Conservation (phyloP, 192 early-diverging fungal genomes). For the Podila minutissima region DNA sequence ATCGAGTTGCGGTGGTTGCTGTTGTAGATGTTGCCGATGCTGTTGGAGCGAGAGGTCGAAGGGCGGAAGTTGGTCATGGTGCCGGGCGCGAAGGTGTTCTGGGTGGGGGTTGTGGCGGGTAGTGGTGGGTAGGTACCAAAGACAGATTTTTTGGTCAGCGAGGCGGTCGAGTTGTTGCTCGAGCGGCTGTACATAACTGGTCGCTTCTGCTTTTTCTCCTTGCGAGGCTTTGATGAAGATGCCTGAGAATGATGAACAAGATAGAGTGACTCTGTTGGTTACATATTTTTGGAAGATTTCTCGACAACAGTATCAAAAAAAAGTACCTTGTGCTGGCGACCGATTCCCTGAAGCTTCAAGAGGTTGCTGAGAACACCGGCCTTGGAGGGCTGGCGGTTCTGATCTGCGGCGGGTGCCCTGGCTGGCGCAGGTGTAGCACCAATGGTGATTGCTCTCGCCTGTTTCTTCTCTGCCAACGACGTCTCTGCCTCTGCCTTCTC, state of each 20-base stretch:
- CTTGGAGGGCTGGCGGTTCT: slow-evolving; percentile 38
- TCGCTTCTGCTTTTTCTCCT: slow-evolving; percentile 13
- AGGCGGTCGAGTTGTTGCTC: slow-evolving; percentile 24
- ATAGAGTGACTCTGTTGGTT: not conserved
- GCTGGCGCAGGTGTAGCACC: not conserved
- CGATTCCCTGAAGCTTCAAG: slow-evolving; percentile 26
- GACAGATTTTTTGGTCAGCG: slow-evolving; percentile 22
- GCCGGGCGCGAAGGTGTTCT: not conserved
- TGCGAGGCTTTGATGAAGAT: slow-evolving; percentile 1
- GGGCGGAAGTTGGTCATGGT: slow-evolving; percentile 29
- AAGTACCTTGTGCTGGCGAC: slow-evolving; percentile 24
- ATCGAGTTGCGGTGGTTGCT: slow-evolving; percentile 12
- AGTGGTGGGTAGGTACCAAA: slow-evolving; percentile 31
- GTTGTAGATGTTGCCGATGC: not conserved
- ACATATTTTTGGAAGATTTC: not conserved
- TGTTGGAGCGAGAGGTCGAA: not conserved
- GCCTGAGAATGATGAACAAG: not conserved
- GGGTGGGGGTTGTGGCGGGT: not conserved
- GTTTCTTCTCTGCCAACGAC: not conserved
- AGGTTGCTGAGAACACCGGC: slow-evolving; percentile 44
- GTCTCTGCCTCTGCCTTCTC: not conserved
- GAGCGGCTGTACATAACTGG: slow-evolving; percentile 27
- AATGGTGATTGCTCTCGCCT: not conserved
- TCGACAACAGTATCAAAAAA: not conserved
- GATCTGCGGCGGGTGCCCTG: slow-evolving; percentile 2